phyloP scores from a whole-genome alignment of 495 filamentous ascomycete genomes.

The Penicillium bovifimosum region DNA sequence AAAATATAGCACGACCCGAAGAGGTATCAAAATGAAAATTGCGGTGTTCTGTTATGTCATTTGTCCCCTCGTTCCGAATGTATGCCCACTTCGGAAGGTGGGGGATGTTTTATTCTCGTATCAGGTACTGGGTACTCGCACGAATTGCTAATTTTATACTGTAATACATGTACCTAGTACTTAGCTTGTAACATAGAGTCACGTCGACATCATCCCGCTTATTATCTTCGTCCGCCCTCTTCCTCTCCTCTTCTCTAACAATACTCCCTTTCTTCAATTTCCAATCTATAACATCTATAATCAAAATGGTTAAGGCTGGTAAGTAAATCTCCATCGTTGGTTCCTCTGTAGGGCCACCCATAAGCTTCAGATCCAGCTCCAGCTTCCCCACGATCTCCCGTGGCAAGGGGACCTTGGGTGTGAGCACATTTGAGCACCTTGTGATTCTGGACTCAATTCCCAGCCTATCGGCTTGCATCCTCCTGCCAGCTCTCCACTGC shows the following conservation, averaged over 20 bases:
- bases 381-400: constrained; percentile 30
- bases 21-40: neutral
- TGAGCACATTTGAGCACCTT: constrained; percentile 55
- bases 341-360: constrained; percentile 8
- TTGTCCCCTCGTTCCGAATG: constrained; percentile 19
- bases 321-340: constrained; percentile 36
- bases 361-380: constrained; percentile 1
- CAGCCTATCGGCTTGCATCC: constrained; percentile 32
- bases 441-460: constrained; percentile 16
- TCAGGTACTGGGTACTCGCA: constrained; percentile 6
- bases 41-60: constrained; percentile 22
- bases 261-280: constrained; percentile 5
- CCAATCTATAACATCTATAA: constrained; percentile 22
- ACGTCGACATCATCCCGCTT: constrained; percentile 31
- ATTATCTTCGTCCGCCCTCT: constrained; percentile 21
- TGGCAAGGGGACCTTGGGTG: constrained; percentile 39
- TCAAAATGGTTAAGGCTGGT: constrained; percentile 97
- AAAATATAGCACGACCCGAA: neutral
- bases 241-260: constrained; percentile 9
- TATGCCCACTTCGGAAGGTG: constrained; percentile 31
- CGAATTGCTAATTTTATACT: neutral
- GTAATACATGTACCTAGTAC: neutral
- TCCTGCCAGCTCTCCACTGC: constrained; percentile 13
- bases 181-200: constrained; percentile 8
- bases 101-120: constrained; percentile 17